Evolutionary conservation across 176 grass and related monocot genomes (phyloP).

Genomic region (Cenchrus fungigraminus): DNA sequence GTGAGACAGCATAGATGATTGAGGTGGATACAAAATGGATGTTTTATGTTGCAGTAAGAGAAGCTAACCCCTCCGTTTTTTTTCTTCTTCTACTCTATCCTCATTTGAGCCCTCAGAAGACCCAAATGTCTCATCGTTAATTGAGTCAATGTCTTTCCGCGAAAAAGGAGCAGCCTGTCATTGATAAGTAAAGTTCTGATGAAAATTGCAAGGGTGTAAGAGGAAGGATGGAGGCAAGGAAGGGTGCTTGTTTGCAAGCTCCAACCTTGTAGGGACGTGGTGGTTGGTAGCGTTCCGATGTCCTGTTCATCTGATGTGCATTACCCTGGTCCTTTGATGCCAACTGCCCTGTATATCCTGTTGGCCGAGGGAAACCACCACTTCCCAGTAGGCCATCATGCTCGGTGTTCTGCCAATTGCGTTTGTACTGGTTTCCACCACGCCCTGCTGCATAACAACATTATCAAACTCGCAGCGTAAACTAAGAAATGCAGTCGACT

Average conservation of each 20-base stretch:
- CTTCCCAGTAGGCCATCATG: conserved; percentile 97
- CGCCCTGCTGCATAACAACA: conserved; percentile 56
- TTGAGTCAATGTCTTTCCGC: conserved; percentile 71
- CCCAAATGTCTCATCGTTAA: conserved; percentile 98
- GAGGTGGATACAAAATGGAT: neutral
- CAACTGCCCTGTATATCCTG: conserved; percentile 61
- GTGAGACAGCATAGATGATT: conserved; percentile 33
- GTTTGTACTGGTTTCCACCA: conserved; percentile 61
- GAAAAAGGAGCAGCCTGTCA: conserved; percentile 65
- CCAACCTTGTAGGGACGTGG: conserved; percentile 84
- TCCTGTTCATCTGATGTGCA: conserved; percentile 66
- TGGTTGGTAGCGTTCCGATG: conserved; percentile 88
- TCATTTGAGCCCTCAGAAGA: conserved; percentile 68
- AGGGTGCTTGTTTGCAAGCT: neutral
- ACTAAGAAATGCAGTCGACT: neutral
- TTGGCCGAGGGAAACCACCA: conserved; percentile 70
- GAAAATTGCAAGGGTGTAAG: conserved; percentile 13
- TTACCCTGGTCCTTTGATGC: conserved; percentile 57
- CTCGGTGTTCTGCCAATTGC: conserved; percentile 70
- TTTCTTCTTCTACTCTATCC: conserved; percentile 92
- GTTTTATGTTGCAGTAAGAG: neutral
- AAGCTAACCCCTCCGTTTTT: conserved; percentile 75
- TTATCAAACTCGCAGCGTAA: conserved; percentile 15
- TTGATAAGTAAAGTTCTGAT: conserved; percentile 15
- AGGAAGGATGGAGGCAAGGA: conserved; percentile 8